Percentiles rank a stretch among this genome's conserved stretches.
phyloP scores from a whole-genome alignment of 768 basidiomycete species.

The Amanita phalloides region DNA sequence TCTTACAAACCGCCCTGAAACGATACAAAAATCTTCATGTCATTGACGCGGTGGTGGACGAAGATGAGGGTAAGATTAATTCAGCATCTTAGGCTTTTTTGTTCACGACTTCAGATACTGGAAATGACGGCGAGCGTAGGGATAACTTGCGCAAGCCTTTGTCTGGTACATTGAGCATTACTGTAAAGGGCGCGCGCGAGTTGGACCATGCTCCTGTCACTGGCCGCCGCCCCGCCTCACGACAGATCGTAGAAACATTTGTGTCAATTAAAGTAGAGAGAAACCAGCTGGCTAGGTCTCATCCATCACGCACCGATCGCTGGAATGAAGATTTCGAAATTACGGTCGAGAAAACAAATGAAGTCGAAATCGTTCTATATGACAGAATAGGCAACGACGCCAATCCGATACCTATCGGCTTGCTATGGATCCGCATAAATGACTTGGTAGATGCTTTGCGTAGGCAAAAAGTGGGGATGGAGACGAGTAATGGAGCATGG shows the following conservation, averaged over 20 bases:
- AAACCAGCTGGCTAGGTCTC: conserved; percentile 83
- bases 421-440: conserved; percentile 89
- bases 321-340: conserved; percentile 99
- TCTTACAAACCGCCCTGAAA: conserved; percentile 85
- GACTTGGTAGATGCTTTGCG: conserved; percentile 91
- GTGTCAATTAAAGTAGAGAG: conserved; percentile 96
- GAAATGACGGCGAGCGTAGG: conserved; percentile 76
- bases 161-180: conserved; percentile 85
- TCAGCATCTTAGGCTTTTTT: background rate
- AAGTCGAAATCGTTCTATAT: conserved; percentile 93
- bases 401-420: conserved; percentile 82
- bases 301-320: conserved; percentile 87
- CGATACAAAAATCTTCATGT: conserved; percentile 95
- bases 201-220: conserved; percentile 87
- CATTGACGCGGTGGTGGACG: conserved; percentile 81
- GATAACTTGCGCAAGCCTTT: conserved; percentile 90
- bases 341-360: conserved; percentile 94
- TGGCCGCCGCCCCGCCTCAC: conserved; percentile 65
- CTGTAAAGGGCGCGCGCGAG: conserved; percentile 83
- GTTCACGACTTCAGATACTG: conserved; percentile 19
- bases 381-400: conserved; percentile 81
- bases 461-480: conserved; percentile 83
- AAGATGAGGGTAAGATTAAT: conserved; percentile 63
- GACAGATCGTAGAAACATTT: conserved; percentile 73
- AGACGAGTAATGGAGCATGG: conserved; percentile 86